Conservation (phyloP, 2,329 filamentous ascomycete genomes). For the Clarireedia sp. region DNA sequence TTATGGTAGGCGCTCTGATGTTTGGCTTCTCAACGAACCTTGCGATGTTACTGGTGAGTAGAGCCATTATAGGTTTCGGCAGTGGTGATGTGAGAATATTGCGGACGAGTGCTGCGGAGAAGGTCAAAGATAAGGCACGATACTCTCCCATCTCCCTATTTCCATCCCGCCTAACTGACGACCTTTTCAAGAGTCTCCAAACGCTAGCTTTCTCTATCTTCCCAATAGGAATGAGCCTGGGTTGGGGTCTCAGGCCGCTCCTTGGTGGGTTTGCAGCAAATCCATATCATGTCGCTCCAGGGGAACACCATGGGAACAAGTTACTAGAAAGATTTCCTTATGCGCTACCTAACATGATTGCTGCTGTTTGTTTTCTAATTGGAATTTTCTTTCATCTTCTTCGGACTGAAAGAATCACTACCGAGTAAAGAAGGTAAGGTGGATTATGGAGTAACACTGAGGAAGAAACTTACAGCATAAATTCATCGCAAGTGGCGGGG, state of each 20-base stretch:
- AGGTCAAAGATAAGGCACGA: not conserved
- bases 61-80: slow-evolving; percentile 67
- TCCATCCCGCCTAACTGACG: not conserved
- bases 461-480: not conserved
- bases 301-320: not conserved
- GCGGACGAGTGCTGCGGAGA: slow-evolving; percentile 66
- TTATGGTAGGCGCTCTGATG: slow-evolving; percentile 46
- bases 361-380: not conserved
- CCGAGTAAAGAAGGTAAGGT: not conserved
- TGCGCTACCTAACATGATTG: slow-evolving; percentile 2
- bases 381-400: not conserved
- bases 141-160: not conserved
- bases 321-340: slow-evolving; percentile 1
- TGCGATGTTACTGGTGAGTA: slow-evolving; percentile 49
- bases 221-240: slow-evolving; percentile 59
- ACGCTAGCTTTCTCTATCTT: slow-evolving; percentile 39
- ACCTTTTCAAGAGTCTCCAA: slow-evolving; percentile 61
- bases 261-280: slow-evolving; percentile 37
- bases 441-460: not conserved
- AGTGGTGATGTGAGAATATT: slow-evolving; percentile 68
- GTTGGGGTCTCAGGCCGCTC: slow-evolving; percentile 25
- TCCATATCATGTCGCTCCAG: slow-evolving; percentile 15
- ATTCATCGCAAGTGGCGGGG: not conserved
- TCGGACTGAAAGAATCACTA: not conserved
- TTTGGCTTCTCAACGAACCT: slow-evolving; percentile 65